Conservation (phyloP, 768 basidiomycete species). For the Boletus barrowsii region DNA sequence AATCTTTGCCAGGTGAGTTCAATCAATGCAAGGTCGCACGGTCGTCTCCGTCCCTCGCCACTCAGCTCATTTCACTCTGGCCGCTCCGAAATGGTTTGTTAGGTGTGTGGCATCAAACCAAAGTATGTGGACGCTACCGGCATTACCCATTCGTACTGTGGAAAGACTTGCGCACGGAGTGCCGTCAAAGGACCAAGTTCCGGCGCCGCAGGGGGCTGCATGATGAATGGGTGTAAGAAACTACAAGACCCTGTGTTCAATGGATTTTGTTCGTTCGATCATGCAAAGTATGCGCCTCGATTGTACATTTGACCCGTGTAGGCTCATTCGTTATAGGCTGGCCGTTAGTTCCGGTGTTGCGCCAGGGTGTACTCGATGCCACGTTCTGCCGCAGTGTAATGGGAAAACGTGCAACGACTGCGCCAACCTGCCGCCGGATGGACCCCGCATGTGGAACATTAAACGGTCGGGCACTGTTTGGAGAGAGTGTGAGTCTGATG, state of each 20-base stretch:
- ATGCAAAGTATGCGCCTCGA: slow-evolving; percentile 46
- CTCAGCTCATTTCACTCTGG: slow-evolving; percentile 7
- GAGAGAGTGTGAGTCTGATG: slow-evolving; percentile 46
- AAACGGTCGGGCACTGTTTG: slow-evolving; percentile 44
- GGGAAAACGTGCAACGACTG: slow-evolving; percentile 51
- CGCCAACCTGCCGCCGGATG: slow-evolving; percentile 42
- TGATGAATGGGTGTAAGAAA: slow-evolving; percentile 50
- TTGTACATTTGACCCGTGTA: slow-evolving; percentile 3
- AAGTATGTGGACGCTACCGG: slow-evolving; percentile 62
- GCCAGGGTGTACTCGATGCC: slow-evolving; percentile 50
- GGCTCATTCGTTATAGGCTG: slow-evolving; percentile 36
- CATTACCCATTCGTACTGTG: slow-evolving; percentile 55
- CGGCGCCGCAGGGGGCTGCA: slow-evolving; percentile 39
- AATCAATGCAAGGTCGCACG: slow-evolving; percentile 5
- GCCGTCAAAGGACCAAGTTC: slow-evolving; percentile 31
- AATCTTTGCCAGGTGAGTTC: slow-evolving; percentile 28
- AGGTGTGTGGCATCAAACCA: slow-evolving; percentile 60
- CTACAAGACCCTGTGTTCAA: slow-evolving; percentile 48
- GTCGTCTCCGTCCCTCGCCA: slow-evolving; percentile 8
- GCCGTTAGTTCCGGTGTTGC: slow-evolving; percentile 49
- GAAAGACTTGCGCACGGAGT: slow-evolving; percentile 56
- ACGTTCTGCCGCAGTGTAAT: slow-evolving; percentile 42
- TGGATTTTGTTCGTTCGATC: slow-evolving; percentile 57
- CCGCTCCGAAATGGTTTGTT: slow-evolving; percentile 4
- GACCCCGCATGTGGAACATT: slow-evolving; percentile 48